Evolutionary conservation across 2,329 filamentous ascomycete species (phyloP), one percentile per base, ranked within the genome.

Genomic region (Rhynchosporium graminicola): DNA sequence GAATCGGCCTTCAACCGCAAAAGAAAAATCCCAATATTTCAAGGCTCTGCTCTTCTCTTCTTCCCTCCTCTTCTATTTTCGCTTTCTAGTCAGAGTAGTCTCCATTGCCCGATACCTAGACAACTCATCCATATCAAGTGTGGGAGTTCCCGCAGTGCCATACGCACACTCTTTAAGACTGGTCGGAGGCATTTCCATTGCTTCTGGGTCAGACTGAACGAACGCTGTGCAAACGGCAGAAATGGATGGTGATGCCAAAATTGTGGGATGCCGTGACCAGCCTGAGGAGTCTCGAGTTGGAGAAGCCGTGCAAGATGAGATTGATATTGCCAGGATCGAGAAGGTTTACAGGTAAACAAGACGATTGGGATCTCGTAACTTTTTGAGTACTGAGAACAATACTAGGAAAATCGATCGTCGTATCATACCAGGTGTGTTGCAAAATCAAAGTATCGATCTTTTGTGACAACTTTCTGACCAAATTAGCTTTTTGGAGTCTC

Each of bases 401-500:
- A 52, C 20, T 55, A 70, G 71, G 67, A 85, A 85, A 74, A 77
- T 86, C 40, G 83, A 86, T 67, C 77, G 78, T n/a, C 78, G 83
- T 20, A 85, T 85, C 63, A 80, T 85, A 63, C 82, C 82, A 67
- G 77, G 77, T 78, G 70, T 51, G 45, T 47, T 33, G 7, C 6
- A 15, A 5, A 28, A 20, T 47, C 13, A 29, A 31, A 15, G 3
- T 13, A 15, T 47, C 10, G 58, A n/a, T 59, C 28, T 42, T 13
- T 5, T n/a, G 26, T 15, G 48, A 63, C 20, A 42, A 48, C 48
- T 63, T 13, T 62, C 60, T 43, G 59, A 45, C 42, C n/a, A 45
- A 20, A 13, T 28, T 65, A 83, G 91, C 92, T 36, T 94, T 97
- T 76, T 97, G 92, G 92, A 76, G 88, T 15, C 82, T 97, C 15